A percentile compares a stretch with the other conserved stretches of the same genome.
These are phyloP conservation scores for Lycium barbarum DNA, from an alignment of 257 asterid species.

Conservation along the genomic window DNA sequence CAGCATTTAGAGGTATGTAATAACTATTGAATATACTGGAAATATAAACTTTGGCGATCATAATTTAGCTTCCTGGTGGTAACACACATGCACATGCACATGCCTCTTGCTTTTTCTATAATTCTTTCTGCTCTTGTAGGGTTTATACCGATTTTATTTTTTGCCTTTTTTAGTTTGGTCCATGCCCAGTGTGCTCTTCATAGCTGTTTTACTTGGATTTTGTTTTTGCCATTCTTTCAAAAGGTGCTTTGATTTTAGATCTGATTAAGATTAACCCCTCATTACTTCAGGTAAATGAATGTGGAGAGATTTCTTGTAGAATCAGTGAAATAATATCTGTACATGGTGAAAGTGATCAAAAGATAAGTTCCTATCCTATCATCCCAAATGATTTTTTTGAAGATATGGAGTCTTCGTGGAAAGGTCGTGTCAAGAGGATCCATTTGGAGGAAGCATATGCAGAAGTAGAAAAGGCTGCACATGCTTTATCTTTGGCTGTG, in stretches of 20 bases:
- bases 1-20: background rate
- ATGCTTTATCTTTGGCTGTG: constrained; percentile 78
- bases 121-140: background rate
- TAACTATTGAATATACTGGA: constrained; percentile 6
- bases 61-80: constrained; percentile 19
- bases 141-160: background rate
- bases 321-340: constrained; percentile 80
- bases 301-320: constrained; percentile 65
- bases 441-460: constrained; percentile 82
- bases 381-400: constrained; percentile 84
- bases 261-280: constrained; percentile 23
- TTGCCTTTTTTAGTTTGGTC: constrained; percentile 10
- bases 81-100: background rate
- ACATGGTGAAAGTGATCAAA: constrained; percentile 85
- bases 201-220: background rate
- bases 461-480: constrained; percentile 80
- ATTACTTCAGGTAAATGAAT: constrained; percentile 72
- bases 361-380: constrained; percentile 48
- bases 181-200: background rate
- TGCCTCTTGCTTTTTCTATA: constrained; percentile 13
- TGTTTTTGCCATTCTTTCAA: constrained; percentile 25
- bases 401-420: constrained; percentile 95
- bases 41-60: constrained; percentile 17
- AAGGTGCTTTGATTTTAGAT: constrained; percentile 17
- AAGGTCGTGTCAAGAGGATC: constrained; percentile 92